Evolutionary conservation across 495 filamentous ascomycete genomes (phyloP), one percentile per base, ranked within the genome.

Genomic region (Penicillium cosmopolitanum): DNA sequence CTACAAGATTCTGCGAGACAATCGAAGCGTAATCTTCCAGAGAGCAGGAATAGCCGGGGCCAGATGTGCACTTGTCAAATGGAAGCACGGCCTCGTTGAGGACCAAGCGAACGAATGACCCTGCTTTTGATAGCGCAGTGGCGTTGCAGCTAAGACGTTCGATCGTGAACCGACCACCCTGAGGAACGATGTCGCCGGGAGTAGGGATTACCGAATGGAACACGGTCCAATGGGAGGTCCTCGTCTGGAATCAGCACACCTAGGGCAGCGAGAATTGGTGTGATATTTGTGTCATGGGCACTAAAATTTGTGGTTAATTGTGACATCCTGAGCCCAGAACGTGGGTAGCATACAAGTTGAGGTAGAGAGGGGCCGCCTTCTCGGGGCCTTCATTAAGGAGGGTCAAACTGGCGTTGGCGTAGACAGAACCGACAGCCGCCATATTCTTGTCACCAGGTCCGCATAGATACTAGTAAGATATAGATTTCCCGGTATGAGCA

Each of bases 251-350:
- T 62, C 25, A 81, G 71, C 33, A 85, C 67, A 50, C 77, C 78
- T 7, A 84, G 71, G 6, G 81, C 75, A 5, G 80, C 64, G 21
- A 84, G 55, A 64, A 85, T 77, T 5, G 81, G 79, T 28, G 80
- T 72, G 55, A 84, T 80, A 40, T 84, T 79, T 18, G 75, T 79
- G 56, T 85, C 82, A 60, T 85, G 82, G 21, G 79, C 80, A 62
- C 80, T 84, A 33, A 19, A 19, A 18, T 19, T 16, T 19, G 42
- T 16, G 18, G 53, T 51, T 52, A 50, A 43, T 33, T 18, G 56
- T 3, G 16, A 3, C 1, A n/a, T 57, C 5, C 15, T 56, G 48
- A 4, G 28, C 38, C 19, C 19, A 15, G 43, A 21, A 1, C 2
- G 23, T 23, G 7, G 3, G n/a, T 18, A 31, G 65, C 71, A 62